These are phyloP conservation scores for Inga laurina DNA, from an alignment of 306 rosid genomes.

Conservation along the genomic window DNA sequence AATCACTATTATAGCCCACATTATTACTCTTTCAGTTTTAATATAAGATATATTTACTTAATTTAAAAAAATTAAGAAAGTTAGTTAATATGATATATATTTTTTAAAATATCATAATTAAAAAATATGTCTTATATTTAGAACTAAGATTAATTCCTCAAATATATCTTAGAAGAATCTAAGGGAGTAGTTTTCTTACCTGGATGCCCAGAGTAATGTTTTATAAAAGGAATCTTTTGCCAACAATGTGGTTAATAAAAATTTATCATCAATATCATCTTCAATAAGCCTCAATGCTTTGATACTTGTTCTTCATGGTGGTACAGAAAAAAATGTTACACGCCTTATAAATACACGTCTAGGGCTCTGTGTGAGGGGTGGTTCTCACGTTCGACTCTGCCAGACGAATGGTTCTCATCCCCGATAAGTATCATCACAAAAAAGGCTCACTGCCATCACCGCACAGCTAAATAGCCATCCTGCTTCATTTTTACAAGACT, in stretches of 20 bases:
- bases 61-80: too few species aligned
- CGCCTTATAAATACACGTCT: constrained; percentile 21
- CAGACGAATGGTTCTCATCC: constrained; percentile 18
- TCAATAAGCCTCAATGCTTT: background rate
- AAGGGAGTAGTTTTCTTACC: too few species aligned
- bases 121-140: too few species aligned
- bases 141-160: accelerated
- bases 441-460: constrained; percentile 36
- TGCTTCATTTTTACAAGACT: constrained; percentile 81
- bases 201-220: background rate
- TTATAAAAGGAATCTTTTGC: background rate
- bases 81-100: too few species aligned
- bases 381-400: constrained; percentile 13
- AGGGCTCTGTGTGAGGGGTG: background rate
- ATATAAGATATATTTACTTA: too few species aligned
- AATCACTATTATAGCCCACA: background rate
- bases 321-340: background rate
- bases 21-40: too few species aligned
- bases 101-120: too few species aligned
- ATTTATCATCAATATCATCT: constrained; percentile 15
- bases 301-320: constrained; percentile 13
- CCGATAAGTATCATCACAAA: background rate
- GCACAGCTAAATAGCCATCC: constrained; percentile 55
- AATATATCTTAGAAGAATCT: too few species aligned
- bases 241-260: constrained; percentile 27